phyloP scores from a whole-genome alignment of 1,139 yeast species.

The Debaryomyces subglobosus region DNA sequence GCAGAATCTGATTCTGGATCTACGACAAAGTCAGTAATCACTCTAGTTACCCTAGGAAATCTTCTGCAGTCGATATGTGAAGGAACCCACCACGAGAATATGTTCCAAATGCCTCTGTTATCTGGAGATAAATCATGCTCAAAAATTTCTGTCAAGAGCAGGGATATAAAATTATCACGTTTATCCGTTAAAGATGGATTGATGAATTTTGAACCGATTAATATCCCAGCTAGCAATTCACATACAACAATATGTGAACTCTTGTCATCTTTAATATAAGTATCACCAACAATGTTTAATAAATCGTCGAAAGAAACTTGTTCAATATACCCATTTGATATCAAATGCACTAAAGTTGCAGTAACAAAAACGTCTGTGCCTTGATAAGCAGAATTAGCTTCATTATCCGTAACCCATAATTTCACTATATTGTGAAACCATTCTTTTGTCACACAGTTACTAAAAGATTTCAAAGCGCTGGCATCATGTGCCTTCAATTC shows the following conservation, averaged over 20 bases:
- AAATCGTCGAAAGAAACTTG: conserved; percentile 47
- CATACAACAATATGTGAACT: conserved; percentile 64
- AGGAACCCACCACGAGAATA: conserved; percentile 77
- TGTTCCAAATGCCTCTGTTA: conserved; percentile 73
- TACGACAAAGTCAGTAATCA: conserved; percentile 52
- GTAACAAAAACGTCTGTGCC: conserved; percentile 62
- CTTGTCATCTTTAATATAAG: conserved; percentile 63
- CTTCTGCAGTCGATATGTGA: conserved; percentile 69
- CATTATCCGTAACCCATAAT: conserved; percentile 67
- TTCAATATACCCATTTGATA: conserved; percentile 43
- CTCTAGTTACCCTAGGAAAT: conserved; percentile 53
- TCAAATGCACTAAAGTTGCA: conserved; percentile 46
- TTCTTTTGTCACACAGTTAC: conserved; percentile 48
- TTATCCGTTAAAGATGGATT: conserved; percentile 17
- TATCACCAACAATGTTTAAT: conserved; percentile 49
- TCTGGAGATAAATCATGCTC: conserved; percentile 74
- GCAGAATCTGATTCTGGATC: conserved; percentile 63
- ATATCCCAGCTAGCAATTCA: conserved; percentile 62
- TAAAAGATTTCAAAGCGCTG: conserved; percentile 46
- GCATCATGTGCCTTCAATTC: conserved; percentile 42
- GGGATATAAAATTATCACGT: conserved; percentile 52
- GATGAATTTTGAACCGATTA: conserved; percentile 50
- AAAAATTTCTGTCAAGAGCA: conserved; percentile 51
- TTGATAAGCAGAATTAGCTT: conserved; percentile 61
- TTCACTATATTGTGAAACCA: conserved; percentile 62